Evolutionary conservation across 805 yeast genomes (phyloP).

Genomic region (Ogataea ramenticola): DNA sequence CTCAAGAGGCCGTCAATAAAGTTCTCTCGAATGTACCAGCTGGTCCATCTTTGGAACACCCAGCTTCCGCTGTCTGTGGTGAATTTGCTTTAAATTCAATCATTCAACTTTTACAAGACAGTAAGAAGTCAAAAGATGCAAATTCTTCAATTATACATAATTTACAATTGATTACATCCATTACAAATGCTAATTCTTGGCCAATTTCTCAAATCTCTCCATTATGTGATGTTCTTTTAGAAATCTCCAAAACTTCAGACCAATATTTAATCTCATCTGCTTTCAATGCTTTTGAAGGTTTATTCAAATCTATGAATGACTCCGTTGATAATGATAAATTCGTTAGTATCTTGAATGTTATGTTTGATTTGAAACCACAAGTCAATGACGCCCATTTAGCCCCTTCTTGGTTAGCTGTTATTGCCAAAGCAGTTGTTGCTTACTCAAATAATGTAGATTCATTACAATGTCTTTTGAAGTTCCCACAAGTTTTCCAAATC

Average conservation of each 20-base stretch:
- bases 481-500: constrained; percentile 49
- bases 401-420: constrained; percentile 92
- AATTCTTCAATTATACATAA: constrained; percentile 62
- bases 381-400: constrained; percentile 77
- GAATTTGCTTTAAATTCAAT: constrained; percentile 58
- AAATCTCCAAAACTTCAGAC: constrained; percentile 73
- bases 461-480: constrained; percentile 41
- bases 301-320: constrained; percentile 57
- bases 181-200: constrained; percentile 77
- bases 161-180: constrained; percentile 65
- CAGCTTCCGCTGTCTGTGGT: constrained; percentile 65
- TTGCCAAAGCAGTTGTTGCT: constrained; percentile 70
- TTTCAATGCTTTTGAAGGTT: constrained; percentile 75
- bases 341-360: constrained; percentile 54
- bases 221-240: constrained; percentile 70
- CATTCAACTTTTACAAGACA: constrained; percentile 34
- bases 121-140: constrained; percentile 36
- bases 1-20: constrained; percentile 75
- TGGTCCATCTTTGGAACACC: constrained; percentile 72
- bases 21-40: constrained; percentile 64
- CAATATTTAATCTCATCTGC: constrained; percentile 79
- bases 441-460: constrained; percentile 43
- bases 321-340: constrained; percentile 54
- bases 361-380: constrained; percentile 77
- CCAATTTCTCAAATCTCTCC: constrained; percentile 61